Evolutionary conservation across 192 early-diverging fungal genomes (phyloP).

Genomic region (Gonapodya prolifera): DNA sequence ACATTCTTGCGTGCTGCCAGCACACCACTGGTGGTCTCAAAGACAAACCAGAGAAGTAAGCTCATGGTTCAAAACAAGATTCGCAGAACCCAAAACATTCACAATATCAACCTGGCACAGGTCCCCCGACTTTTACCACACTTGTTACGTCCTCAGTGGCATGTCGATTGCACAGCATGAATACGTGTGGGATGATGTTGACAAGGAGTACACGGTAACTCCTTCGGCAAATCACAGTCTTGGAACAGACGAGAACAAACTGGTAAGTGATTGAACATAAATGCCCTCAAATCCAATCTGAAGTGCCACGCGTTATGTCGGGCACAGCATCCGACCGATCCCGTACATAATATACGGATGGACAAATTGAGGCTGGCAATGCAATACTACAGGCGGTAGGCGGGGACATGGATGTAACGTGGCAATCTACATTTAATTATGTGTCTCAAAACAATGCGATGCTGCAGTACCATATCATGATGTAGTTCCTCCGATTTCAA

Average conservation of each 20-base stretch:
- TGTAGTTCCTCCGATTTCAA: background rate
- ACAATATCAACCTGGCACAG: conserved; percentile 15
- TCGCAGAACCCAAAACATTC: background rate
- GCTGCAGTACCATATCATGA: background rate
- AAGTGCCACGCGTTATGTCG: background rate
- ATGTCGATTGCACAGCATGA: conserved; percentile 74
- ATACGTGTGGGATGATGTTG: conserved; percentile 29
- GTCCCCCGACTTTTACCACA: conserved; percentile 80
- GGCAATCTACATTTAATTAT: conserved; percentile 2
- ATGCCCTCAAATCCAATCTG: conserved; percentile 3
- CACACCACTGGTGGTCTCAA: conserved; percentile 60
- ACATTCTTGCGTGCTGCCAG: conserved; percentile 81
- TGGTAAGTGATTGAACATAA: background rate
- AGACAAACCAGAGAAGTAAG: conserved; percentile 84
- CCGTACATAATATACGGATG: conserved; percentile 54
- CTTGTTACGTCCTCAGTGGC: conserved; percentile 81
- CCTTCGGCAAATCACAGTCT: conserved; percentile 29
- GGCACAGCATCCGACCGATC: conserved; percentile 47
- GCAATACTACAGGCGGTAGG: background rate
- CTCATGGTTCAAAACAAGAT: background rate
- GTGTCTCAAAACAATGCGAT: background rate
- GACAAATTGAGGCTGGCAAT: conserved; percentile 15
- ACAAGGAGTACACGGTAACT: conserved; percentile 20
- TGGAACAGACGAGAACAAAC: conserved; percentile 31
- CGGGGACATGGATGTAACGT: background rate